Evolutionary conservation across 225 moss, liverwort and hornwort species (phyloP).

Genomic region (Neckera pumila): DNA sequence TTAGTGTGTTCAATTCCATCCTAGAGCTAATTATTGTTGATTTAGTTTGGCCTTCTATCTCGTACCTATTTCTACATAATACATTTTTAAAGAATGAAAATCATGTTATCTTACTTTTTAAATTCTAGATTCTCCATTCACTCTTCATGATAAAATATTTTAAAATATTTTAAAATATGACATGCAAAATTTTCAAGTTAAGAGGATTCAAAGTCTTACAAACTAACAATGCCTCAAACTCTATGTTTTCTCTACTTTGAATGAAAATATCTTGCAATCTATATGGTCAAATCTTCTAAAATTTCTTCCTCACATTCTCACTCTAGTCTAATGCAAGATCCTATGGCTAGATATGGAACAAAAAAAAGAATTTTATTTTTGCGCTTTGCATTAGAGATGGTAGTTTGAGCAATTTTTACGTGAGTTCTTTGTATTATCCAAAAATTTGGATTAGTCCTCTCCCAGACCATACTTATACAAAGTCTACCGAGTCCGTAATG

Average conservation of each 20-base stretch:
- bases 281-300: neutral
- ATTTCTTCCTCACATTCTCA: neutral
- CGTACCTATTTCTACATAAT: neutral
- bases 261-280: neutral
- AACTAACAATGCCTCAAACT: accelerated
- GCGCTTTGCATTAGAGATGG: neutral
- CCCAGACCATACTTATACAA: accelerated
- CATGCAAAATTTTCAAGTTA: neutral
- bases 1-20: neutral
- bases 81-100: neutral
- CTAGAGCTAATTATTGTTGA: neutral
- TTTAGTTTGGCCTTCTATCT: neutral
- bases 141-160: too few relatives aligned
- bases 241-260: neutral
- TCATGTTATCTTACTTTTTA: accelerated
- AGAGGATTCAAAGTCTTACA: neutral
- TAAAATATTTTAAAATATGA: neutral
- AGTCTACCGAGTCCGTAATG: accelerated
- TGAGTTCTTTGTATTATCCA: neutral
- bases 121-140: neutral
- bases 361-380: neutral
- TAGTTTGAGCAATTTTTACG: neutral
- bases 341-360: neutral
- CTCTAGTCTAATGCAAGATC: neutral
- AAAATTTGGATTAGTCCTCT: neutral